Evolutionary conservation across 208 protist species (phyloP).

Genomic region (Acanthamoeba triangularis): DNA sequence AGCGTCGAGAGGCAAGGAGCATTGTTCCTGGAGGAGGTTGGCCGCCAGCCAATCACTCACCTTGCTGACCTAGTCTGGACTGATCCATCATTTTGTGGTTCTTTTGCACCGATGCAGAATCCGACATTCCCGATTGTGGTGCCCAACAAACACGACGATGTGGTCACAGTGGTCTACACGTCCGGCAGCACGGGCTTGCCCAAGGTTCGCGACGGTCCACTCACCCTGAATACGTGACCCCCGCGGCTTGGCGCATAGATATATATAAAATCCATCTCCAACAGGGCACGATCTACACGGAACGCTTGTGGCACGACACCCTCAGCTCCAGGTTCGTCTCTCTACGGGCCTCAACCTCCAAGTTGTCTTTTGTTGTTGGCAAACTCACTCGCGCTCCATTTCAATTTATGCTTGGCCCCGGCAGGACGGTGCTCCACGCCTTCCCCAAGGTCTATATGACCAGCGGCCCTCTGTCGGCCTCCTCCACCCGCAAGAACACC

Average conservation of each 20-base stretch:
- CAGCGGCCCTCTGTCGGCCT: conserved; percentile 9
- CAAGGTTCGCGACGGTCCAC: neutral
- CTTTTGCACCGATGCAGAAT: neutral
- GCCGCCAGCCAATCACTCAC: too few relatives aligned
- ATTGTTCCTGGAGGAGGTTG: too few relatives aligned
- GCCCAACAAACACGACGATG: neutral
- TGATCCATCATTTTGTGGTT: neutral
- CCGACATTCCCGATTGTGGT: neutral
- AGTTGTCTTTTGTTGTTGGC: neutral
- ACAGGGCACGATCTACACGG: conserved; percentile 35
- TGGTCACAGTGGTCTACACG: neutral
- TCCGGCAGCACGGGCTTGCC: neutral
- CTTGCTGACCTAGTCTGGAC: too few relatives aligned
- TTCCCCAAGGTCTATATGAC: neutral
- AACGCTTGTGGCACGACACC: conserved; percentile 6
- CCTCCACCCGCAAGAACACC: conserved; percentile 38
- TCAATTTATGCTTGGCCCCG: neutral
- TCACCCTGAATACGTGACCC: neutral
- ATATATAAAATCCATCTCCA: neutral
- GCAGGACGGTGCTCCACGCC: neutral
- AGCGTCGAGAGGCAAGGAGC: too few relatives aligned
- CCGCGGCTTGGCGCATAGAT: neutral
- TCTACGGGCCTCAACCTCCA: neutral
- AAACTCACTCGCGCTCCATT: neutral
- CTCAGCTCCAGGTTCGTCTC: neutral